A percentile compares a stretch with the other conserved stretches of the same genome.
phyloP scores from a whole-genome alignment of 2,329 filamentous ascomycete genomes.

The Truncatella angustata region DNA sequence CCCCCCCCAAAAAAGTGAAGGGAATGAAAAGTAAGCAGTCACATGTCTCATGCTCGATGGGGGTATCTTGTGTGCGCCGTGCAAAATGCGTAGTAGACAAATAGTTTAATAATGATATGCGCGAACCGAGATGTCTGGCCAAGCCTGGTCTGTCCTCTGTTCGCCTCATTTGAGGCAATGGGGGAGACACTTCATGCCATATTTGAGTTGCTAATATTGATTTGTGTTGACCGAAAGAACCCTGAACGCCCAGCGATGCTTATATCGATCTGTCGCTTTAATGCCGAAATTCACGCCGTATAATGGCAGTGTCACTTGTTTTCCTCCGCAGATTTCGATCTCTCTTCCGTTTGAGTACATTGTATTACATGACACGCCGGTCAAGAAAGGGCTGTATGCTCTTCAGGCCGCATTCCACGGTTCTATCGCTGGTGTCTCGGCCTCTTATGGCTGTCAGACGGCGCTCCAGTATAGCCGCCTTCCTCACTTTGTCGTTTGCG shows the following conservation, averaged over 20 bases:
- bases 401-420: not conserved
- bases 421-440: slow-evolving; percentile 38
- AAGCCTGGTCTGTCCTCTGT: not conserved
- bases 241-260: slow-evolving; percentile 3
- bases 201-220: slow-evolving; percentile 1
- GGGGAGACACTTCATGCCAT: too few relatives aligned
- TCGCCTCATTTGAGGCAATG: too few relatives aligned
- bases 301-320: too few relatives aligned
- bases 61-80: not conserved
- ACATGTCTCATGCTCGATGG: not conserved
- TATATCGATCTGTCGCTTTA: slow-evolving; percentile 2
- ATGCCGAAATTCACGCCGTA: not conserved
- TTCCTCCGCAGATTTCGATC: too few relatives aligned
- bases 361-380: not conserved
- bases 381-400: not conserved
- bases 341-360: not conserved
- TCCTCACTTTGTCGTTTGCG: slow-evolving; percentile 51
- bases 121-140: not conserved
- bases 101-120: not conserved
- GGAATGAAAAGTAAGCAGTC: not conserved
- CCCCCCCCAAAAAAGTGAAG: not conserved
- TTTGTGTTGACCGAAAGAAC: not conserved
- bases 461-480: slow-evolving; percentile 26
- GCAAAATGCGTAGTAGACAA: not conserved
- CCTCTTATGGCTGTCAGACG: slow-evolving; percentile 51